Evolutionary conservation across 495 filamentous ascomycete species (phyloP).

Genomic region (Penicillium chermesinum): DNA sequence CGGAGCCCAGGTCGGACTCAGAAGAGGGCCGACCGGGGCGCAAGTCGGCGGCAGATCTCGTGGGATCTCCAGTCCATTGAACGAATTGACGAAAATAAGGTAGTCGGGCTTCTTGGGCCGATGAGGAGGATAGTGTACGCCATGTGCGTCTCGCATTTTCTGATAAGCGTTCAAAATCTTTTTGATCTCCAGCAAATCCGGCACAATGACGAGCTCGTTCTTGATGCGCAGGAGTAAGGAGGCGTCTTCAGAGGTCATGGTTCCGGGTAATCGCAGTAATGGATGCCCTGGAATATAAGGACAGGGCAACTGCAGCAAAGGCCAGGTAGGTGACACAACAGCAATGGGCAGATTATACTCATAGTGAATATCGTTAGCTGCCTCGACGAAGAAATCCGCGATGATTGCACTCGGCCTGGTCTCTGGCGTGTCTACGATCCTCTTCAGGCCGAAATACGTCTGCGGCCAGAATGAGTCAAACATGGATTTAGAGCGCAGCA

Average conservation of each 20-base stretch:
- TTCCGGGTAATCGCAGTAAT: slow-evolving; percentile 30
- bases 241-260: slow-evolving; percentile 30
- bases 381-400: slow-evolving; percentile 36
- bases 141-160: slow-evolving; percentile 25
- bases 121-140: slow-evolving; percentile 20
- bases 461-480: slow-evolving; percentile 37
- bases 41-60: slow-evolving; percentile 33
- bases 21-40: slow-evolving; percentile 31
- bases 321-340: slow-evolving; percentile 35
- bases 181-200: slow-evolving; percentile 18
- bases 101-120: slow-evolving; percentile 32
- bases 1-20: slow-evolving; percentile 22
- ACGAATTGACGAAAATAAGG: slow-evolving; percentile 37
- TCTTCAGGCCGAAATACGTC: slow-evolving; percentile 26
- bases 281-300: slow-evolving; percentile 36
- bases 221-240: slow-evolving; percentile 27
- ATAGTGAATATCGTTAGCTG: slow-evolving; percentile 27
- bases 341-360: slow-evolving; percentile 32
- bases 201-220: slow-evolving; percentile 22
- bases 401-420: slow-evolving; percentile 31
- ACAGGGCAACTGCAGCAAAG: slow-evolving; percentile 27
- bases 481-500: slow-evolving; percentile 27
- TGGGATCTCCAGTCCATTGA: slow-evolving; percentile 35
- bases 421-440: slow-evolving; percentile 14
- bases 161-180: slow-evolving; percentile 20